phyloP scores from a whole-genome alignment of 352 stramenopile genomes.

The Phytophthora agathidicida region DNA sequence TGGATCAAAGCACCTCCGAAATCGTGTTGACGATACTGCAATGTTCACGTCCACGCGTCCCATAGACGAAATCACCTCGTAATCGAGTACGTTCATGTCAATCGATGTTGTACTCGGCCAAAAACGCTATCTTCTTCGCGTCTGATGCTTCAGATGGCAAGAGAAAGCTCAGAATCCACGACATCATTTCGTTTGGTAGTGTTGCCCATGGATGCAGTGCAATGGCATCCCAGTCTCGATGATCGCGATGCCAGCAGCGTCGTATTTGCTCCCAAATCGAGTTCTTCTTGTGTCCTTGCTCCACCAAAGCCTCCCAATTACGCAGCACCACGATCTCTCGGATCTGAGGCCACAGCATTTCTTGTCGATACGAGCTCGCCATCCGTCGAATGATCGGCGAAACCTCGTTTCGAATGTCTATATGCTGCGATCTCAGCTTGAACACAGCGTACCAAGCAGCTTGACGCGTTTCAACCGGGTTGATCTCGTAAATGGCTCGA shows the following conservation, averaged over 20 bases:
- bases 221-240: conserved; percentile 8
- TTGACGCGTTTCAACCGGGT: conserved; percentile 11
- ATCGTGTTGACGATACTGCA: conserved; percentile 1
- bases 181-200: conserved; percentile 13
- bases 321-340: conserved; percentile 8
- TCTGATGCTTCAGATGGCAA: conserved; percentile 4
- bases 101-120: conserved; percentile 1
- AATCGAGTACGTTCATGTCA: too few relatives aligned
- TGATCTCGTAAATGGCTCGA: conserved; percentile 2
- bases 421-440: background rate
- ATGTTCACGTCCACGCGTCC: too few relatives aligned
- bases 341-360: conserved; percentile 12
- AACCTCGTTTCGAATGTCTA: background rate
- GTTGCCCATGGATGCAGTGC: conserved; percentile 2
- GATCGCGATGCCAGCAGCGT: background rate
- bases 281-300: background rate
- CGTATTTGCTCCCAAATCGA: conserved; percentile 1
- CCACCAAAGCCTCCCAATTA: conserved; percentile 1
- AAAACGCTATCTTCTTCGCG: conserved; percentile 1
- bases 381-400: background rate
- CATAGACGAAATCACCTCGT: background rate
- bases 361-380: background rate
- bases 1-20: background rate
- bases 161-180: conserved; percentile 5
- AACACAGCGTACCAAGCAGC: conserved; percentile 21